Evolutionary conservation across 2,329 filamentous ascomycete species (phyloP).

Genomic region (Trichoderma citrinoviride): DNA sequence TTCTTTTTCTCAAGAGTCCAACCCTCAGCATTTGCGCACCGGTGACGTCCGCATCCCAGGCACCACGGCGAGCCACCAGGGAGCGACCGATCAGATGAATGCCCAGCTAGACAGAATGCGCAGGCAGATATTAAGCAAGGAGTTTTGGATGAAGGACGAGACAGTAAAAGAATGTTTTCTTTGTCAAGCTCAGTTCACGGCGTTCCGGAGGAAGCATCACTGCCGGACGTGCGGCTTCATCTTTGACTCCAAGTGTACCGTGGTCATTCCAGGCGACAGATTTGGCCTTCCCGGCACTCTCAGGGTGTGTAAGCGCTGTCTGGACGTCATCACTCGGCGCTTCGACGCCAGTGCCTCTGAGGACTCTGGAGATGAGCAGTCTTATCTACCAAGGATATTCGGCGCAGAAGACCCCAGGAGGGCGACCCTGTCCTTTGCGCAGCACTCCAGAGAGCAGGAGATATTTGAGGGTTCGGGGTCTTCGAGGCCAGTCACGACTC

Average conservation of each 20-base stretch:
- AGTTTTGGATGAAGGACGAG: conserved; percentile 99
- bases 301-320: conserved; percentile 88
- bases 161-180: conserved; percentile 97
- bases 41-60: conserved; percentile 53
- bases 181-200: conserved; percentile 85
- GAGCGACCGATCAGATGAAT: conserved; percentile 57
- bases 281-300: conserved; percentile 85
- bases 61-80: conserved; percentile 53
- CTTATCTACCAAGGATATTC: conserved; percentile 63
- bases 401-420: conserved; percentile 52
- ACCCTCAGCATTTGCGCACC: conserved; percentile 45
- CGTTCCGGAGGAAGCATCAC: conserved; percentile 94
- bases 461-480: conserved; percentile 45
- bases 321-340: conserved; percentile 84
- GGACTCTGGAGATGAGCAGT: conserved; percentile 77
- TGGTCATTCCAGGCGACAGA: conserved; percentile 79
- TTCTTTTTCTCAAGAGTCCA: conserved; percentile 50
- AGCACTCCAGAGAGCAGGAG: conserved; percentile 42
- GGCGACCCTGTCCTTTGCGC: conserved; percentile 30
- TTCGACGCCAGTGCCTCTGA: conserved; percentile 86
- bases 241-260: conserved; percentile 94
- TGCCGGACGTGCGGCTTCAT: conserved; percentile 97
- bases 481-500: conserved; percentile 57
- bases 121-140: conserved; percentile 84
- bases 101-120: conserved; percentile 69